Base-by-base conservation (phyloP, 139 green algal genomes). In the Auxenochlorella pyrenoidosa region DNA sequence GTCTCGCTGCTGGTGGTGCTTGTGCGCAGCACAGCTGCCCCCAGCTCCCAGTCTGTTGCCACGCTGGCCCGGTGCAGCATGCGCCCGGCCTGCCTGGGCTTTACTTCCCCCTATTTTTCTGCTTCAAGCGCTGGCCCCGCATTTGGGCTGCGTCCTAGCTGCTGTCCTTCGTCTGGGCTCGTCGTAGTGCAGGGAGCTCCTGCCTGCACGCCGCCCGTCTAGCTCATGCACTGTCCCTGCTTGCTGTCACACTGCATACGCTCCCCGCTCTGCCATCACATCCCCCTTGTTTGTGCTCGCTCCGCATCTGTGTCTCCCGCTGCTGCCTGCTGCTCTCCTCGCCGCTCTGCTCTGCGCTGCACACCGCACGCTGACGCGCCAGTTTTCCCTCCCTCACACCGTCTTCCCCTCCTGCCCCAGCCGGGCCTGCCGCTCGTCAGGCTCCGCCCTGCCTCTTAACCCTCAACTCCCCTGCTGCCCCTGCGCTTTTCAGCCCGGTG, bases 271-370 rank as follows among this genome's bases (percentile, higher is more conserved):
- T 76, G 34, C 21, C 66, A 73, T 24, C 66, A 54, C 70, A 30
- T 19, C 70, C 34, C 34, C 70, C 70, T n/a, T 76, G n/a, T 38
- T 32, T 44, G 15, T 76, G 34, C 34, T 47, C 40, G 70, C 70
- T 44, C 70, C 30, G 70, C 70, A 30, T 44, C 34, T 36, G 66
- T 73, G 66, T 73, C 32, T 40, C 66, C 47, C 16, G 70, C 70
- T 43, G 70, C 70, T 76, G 70, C 70, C 70, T 54, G n/a, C 70
- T 76, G 70, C 70, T 10, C 70, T 32, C n/a, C 70, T 76, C 70
- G 16, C 70, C 34, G 54, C 54, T 63, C 54, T 63, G 54, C 54
- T 63, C 34, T 43, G n/a, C 8, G 70, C 70, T 32, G 34, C 70
- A 76, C 28, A 63, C 66, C 66, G 3, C 66, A 63, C 54, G 66